Base-by-base conservation (phyloP, 306 rosid species). In the Acacia melanoxylon region DNA sequence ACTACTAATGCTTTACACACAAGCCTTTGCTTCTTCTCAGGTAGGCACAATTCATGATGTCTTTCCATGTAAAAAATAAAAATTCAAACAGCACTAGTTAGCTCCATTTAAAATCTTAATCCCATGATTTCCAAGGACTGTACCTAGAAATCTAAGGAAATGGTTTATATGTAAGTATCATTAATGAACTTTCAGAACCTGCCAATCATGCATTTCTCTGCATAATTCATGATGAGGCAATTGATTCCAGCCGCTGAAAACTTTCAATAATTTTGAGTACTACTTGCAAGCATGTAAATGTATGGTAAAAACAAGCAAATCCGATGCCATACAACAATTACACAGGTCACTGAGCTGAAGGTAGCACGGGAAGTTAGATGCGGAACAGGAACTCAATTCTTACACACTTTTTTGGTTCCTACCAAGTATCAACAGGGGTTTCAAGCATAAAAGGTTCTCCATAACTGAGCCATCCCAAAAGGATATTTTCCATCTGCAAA, bases 401-500 rank as follows among this genome's bases (percentile, higher is more conserved):
- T 83, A 20, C 80, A 80, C 74, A 69, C 75, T 83, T 66, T 52
- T 75, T 66, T 14, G 22, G 17, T 29, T 74, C 77, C 79, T 65
- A 11, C 40, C 20, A 68, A 68, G 48, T 20, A 41, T 49, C 45
- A 9, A 66, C 58, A 52, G 49, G 74, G 42, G 83, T 78, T 76
- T 77, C 79, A 22, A 71, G 75, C 78, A 72, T 80, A 79, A 83
- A 83, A 78, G 22, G 79, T 82, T 70, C 74, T 76, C 58, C 52
- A 61, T 54, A 63, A 41, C 29, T 77, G 78, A 65, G 70, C 72
- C 49, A 3, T 73, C 17, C 37, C 74, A 45, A 59, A 41, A 86
- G 62, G 37, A 71, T 15, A 59, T 46, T 12, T 35, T 11, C 87
- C 83, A 83, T 72, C 89, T 88, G 85, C 85, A 89, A 68, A 66